These are phyloP conservation scores for Endocalyx cinctus DNA, from an alignment of 2,329 filamentous ascomycete species.

Conservation along the genomic window DNA sequence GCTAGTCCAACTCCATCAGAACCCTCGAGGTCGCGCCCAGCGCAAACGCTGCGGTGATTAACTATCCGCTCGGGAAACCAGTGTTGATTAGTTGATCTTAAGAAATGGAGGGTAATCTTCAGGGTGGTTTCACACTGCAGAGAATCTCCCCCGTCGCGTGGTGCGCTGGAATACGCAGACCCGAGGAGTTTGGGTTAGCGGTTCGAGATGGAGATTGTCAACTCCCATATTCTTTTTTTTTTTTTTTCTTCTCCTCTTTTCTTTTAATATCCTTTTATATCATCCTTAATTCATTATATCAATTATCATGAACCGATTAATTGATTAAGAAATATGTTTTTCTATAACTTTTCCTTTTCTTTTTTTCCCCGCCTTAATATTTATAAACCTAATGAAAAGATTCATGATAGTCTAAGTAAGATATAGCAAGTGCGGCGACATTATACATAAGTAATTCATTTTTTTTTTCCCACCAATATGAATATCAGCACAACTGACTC, in stretches of 20 bases:
- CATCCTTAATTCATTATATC: not conserved
- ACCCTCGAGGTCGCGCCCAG: constrained; percentile 56
- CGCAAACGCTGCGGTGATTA: constrained; percentile 62
- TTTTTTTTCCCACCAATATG: no score
- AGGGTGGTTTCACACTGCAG: constrained; percentile 72
- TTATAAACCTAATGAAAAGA: no score
- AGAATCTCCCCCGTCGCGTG: constrained; percentile 67
- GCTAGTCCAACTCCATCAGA: constrained; percentile 52
- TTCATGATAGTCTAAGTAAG: no score
- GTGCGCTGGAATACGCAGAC: constrained; percentile 64
- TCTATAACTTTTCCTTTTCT: no score
- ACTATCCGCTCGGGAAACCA: constrained; percentile 64
- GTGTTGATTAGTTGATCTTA: constrained; percentile 60
- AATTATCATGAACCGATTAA: not conserved
- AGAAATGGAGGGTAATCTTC: constrained; percentile 66
- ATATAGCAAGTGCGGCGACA: no score
- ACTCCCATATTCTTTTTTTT: constrained; percentile 38
- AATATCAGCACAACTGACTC: no score
- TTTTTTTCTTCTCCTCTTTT: constrained; percentile 21
- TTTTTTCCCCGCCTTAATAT: no score
- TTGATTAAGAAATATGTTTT: no score
- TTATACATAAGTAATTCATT: no score
- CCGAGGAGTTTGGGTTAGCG: constrained; percentile 54
- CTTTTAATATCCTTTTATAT: not conserved
- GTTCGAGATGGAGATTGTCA: constrained; percentile 50